phyloP scores from a whole-genome alignment of 768 basidiomycete species.

The Xerocomellus amylosporus region DNA sequence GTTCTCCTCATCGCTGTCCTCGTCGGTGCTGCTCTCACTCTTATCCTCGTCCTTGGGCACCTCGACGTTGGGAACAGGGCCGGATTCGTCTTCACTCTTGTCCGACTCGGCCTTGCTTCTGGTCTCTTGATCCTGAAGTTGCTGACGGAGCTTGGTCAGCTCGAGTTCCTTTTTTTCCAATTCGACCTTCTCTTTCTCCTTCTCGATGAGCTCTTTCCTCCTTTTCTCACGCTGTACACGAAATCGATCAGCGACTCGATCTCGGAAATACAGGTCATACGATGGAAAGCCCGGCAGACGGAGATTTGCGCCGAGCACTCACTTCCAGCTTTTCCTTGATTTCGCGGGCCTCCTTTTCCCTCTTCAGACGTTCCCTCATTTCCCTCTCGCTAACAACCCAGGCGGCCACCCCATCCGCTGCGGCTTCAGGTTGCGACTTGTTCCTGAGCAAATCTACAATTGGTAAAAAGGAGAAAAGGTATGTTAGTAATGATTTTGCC shows the following conservation, averaged over 20 bases:
- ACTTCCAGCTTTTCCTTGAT: constrained; percentile 66
- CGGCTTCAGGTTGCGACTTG: constrained; percentile 77
- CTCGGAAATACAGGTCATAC: constrained; percentile 2
- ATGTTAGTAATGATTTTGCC: constrained; percentile 27
- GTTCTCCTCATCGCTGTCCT: constrained; percentile 44
- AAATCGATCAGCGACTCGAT: constrained; percentile 7
- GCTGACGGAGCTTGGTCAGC: constrained; percentile 49
- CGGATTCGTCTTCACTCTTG: constrained; percentile 41
- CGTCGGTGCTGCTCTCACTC: constrained; percentile 35
- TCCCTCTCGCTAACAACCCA: constrained; percentile 79
- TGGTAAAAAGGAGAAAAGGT: not conserved
- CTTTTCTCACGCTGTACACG: constrained; percentile 41
- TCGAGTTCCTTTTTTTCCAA: constrained; percentile 64
- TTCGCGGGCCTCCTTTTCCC: constrained; percentile 72
- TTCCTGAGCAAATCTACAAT: constrained; percentile 71
- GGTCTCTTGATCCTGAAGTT: constrained; percentile 53
- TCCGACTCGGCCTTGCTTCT: constrained; percentile 44
- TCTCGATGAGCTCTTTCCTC: constrained; percentile 41
- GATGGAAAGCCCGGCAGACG: constrained; percentile 19
- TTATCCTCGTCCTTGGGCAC: constrained; percentile 29
- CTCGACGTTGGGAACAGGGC: constrained; percentile 4
- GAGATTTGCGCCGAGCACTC: constrained; percentile 31
- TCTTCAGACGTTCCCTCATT: constrained; percentile 68
- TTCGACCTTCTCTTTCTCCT: constrained; percentile 59
- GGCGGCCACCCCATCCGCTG: constrained; percentile 58